phyloP scores from a whole-genome alignment of 768 basidiomycete genomes.

The Mycena pura region DNA sequence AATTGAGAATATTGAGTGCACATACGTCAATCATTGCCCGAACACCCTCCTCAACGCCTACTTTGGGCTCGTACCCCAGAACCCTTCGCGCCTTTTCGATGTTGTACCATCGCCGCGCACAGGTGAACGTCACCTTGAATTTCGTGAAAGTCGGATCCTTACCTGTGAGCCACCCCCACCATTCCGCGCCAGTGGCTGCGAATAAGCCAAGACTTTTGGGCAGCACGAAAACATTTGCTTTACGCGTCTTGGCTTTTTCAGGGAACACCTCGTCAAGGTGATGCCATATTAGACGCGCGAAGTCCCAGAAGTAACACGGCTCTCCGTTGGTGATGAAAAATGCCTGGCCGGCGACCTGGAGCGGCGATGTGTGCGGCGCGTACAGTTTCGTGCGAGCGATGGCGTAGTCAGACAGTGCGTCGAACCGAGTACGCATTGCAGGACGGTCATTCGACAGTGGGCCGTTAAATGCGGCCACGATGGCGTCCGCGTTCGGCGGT shows the following conservation, averaged over 20 bases:
- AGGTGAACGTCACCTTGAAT: slow-evolving; percentile 83
- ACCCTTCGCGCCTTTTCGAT: slow-evolving; percentile 92
- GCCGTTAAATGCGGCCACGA: slow-evolving; percentile 63
- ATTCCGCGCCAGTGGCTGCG: slow-evolving; percentile 77
- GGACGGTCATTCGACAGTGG: slow-evolving; percentile 53
- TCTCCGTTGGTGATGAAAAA: slow-evolving; percentile 99
- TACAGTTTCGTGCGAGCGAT: slow-evolving; percentile 58
- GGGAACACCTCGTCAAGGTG: slow-evolving; percentile 67
- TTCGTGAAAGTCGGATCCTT: slow-evolving; percentile 86
- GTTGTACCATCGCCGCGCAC: slow-evolving; percentile 86
- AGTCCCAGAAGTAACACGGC: slow-evolving; percentile 96
- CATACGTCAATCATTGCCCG: slow-evolving; percentile 77
- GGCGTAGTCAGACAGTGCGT: slow-evolving; percentile 70
- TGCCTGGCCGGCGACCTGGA: slow-evolving; percentile 88
- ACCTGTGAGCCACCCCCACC: slow-evolving; percentile 73
- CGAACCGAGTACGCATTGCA: slow-evolving; percentile 80
- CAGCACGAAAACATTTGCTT: slow-evolving; percentile 51
- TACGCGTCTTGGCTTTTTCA: slow-evolving; percentile 50
- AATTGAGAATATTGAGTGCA: slow-evolving; percentile 3
- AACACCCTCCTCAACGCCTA: slow-evolving; percentile 89
- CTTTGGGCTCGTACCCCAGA: slow-evolving; percentile 91
- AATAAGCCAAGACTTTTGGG: slow-evolving; percentile 70
- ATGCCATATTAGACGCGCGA: slow-evolving; percentile 81
- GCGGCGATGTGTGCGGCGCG: slow-evolving; percentile 54
- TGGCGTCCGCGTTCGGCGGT: slow-evolving; percentile 61